A percentile compares a stretch with the other conserved stretches of the same genome.
Conservation (phyloP, 768 basidiomycete species). For the Tulasnella sp. region DNA sequence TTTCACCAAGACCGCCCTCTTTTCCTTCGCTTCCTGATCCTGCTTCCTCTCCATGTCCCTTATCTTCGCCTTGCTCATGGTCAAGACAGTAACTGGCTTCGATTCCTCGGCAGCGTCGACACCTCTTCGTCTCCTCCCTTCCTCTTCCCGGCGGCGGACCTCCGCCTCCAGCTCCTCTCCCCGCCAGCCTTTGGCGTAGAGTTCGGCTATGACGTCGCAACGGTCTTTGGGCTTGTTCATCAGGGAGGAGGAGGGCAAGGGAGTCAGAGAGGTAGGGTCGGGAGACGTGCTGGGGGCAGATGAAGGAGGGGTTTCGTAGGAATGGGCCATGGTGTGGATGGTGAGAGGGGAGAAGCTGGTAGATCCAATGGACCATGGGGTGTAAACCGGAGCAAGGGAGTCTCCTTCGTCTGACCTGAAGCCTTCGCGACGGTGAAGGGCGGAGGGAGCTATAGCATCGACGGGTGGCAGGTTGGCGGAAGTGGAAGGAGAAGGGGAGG, state of each 20-base stretch:
- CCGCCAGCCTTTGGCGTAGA: slow-evolving; percentile 8
- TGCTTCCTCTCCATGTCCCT: background rate
- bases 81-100: background rate
- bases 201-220: slow-evolving; percentile 23
- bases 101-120: background rate
- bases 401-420: background rate
- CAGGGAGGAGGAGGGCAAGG: background rate
- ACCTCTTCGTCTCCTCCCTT: slow-evolving; percentile 7
- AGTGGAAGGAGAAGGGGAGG: background rate
- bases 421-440: background rate
- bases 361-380: background rate
- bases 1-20: background rate
- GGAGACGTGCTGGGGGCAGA: background rate
- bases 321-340: background rate
- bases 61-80: background rate
- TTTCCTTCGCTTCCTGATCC: background rate
- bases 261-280: background rate
- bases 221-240: background rate
- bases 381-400: background rate
- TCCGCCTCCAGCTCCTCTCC: slow-evolving; percentile 18
- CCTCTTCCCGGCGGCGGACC: background rate
- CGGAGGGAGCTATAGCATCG: background rate
- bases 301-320: background rate
- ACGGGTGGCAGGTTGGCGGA: background rate
- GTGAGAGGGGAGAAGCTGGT: background rate